Percentiles rank a stretch among this genome's conserved stretches.
phyloP scores from a whole-genome alignment of 176 grass and related monocot species.

The Musa schizocarpa region DNA sequence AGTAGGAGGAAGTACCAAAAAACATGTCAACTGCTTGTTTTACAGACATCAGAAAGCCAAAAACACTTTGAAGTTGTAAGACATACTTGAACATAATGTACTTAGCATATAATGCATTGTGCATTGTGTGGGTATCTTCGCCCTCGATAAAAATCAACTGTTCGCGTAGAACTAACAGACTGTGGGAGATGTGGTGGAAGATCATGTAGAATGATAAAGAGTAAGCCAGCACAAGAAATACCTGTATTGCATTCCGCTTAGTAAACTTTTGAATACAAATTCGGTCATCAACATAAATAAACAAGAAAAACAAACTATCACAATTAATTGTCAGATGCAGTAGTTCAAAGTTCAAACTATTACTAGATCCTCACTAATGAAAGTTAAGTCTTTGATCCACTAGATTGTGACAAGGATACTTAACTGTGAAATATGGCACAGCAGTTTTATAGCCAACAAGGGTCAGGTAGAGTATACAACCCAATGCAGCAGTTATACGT shows the following conservation, averaged over 20 bases:
- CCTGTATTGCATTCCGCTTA: constrained; percentile 23
- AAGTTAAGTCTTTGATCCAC: background rate
- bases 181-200: constrained; percentile 63
- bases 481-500: constrained; percentile 54
- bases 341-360: background rate
- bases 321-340: background rate
- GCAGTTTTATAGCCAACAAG: constrained; percentile 87
- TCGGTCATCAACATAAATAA: background rate
- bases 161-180: constrained; percentile 59
- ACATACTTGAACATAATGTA: constrained; percentile 94
- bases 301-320: background rate
- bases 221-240: constrained; percentile 63
- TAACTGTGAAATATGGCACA: constrained; percentile 78
- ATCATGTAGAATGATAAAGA: constrained; percentile 69
- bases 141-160: constrained; percentile 65
- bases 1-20: background rate
- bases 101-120: constrained; percentile 70
- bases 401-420: constrained; percentile 1
- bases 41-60: background rate
- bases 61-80: background rate
- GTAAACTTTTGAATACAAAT: background rate
- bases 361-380: background rate
- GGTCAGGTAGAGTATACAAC: constrained; percentile 70
- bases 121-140: constrained; percentile 63
- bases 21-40: background rate